Evolutionary conservation across 371 early-diverging fungal species (phyloP), one percentile per base, ranked within the genome.

Genomic region (Polyrhizophydium stewartii): DNA sequence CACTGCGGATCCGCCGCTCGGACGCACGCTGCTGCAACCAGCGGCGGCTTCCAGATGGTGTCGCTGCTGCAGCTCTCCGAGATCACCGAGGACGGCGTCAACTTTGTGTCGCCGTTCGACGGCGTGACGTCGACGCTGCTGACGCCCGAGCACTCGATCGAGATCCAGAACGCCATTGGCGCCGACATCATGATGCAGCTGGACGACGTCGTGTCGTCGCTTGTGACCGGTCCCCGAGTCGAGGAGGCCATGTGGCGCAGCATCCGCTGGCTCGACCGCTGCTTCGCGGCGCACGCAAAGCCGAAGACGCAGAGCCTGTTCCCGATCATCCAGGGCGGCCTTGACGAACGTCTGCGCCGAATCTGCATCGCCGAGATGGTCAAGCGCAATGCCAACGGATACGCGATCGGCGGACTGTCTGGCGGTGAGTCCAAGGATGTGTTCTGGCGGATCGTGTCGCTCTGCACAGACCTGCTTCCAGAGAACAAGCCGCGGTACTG

Each of bases 161-260:
- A 83, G 10, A 79, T 95, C 66, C 98, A 97, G 71, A 94, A 92
- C 73, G 82, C 85, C n/a, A 92, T 97, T 66, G 95, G 94, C 22
- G 92, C 95, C 1, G 98, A 96, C 75, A 95, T 97, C 50, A 93
- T 96, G 80, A 96, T 97, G 97, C 98, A 96, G 69, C 73, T 97
- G 58, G 97, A 97, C 70, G 96, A 97, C 74, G 97, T 97, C 21
- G 93, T 96, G 3, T 90, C 93, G 25, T 92, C 96, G 19, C 73
- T 92, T 58, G 86, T 88, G 10, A 83, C 87, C 6, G 89, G 92
- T 2, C 85, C 89, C 6, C 84, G 92, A 62, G 90, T 95, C 7
- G 94, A 92, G 69, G 92, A 91, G 67, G 96, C 96, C 40, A 93
- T 94, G 93, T 82, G 88, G 82, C 82, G 97, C 71, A 91, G 92